Evolutionary conservation across 2,329 filamentous ascomycete genomes (phyloP).

Genomic region (Lasiodiplodia citricola): DNA sequence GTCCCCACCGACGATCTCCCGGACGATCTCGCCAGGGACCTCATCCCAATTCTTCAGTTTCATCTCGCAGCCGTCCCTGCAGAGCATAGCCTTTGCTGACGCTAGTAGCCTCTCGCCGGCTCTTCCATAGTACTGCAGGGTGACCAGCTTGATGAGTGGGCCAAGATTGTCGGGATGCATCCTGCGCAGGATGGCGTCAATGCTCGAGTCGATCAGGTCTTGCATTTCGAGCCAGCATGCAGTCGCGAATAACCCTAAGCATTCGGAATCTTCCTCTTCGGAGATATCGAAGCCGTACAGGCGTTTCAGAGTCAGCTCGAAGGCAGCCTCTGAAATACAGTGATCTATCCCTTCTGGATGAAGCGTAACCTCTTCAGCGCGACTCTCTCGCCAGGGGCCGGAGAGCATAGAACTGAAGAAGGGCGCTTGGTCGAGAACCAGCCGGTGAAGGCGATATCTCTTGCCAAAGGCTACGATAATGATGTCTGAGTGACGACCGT

Average conservation of each 20-base stretch:
- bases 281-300: conserved; percentile 58
- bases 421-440: conserved; percentile 61
- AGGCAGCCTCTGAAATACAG: conserved; percentile 58
- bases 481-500: conserved; percentile 61
- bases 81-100: conserved; percentile 64
- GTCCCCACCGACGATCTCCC: conserved; percentile 64
- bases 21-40: conserved; percentile 62
- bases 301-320: conserved; percentile 60
- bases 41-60: conserved; percentile 60
- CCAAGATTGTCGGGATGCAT: conserved; percentile 58
- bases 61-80: conserved; percentile 63
- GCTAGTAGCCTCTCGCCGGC: conserved; percentile 61
- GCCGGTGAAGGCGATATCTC: conserved; percentile 58
- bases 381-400: conserved; percentile 62
- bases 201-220: conserved; percentile 59
- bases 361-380: conserved; percentile 57
- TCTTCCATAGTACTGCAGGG: conserved; percentile 61
- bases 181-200: conserved; percentile 60
- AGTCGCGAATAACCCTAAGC: conserved; percentile 61
- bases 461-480: conserved; percentile 59
- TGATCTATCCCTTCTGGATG: conserved; percentile 60
- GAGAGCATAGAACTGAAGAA: conserved; percentile 62
- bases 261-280: conserved; percentile 56
- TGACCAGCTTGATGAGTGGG: conserved; percentile 59
- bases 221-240: conserved; percentile 65